Conservation (phyloP, 2,329 filamentous ascomycete species). For the Xylariomycetidae sp. region DNA sequence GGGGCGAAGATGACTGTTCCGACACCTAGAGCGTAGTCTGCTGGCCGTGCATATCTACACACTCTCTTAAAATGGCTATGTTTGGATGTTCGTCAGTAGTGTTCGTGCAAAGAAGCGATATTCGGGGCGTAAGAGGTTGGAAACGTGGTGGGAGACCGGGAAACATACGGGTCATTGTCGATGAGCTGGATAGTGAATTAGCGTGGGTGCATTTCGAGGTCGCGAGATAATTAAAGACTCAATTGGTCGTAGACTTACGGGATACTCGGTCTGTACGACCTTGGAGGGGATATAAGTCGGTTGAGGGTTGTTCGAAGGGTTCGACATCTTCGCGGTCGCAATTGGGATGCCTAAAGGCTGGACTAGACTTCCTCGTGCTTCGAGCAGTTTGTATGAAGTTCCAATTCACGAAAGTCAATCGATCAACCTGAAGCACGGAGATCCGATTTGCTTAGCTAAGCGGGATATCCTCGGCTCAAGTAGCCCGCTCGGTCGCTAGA, state of each 20-base stretch:
- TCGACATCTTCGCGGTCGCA: conserved; percentile 32
- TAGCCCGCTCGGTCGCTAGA: too few species aligned
- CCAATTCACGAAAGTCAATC: conserved; percentile 9
- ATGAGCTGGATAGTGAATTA: conserved; percentile 69
- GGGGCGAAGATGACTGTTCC: conserved; percentile 69
- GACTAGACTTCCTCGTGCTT: too few species aligned
- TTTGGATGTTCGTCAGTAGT: too few species aligned
- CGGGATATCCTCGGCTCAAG: conserved; percentile 23
- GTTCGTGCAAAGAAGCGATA: too few species aligned
- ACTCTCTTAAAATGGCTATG: conserved; percentile 85
- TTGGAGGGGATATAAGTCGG: conserved; percentile 66
- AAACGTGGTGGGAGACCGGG: not conserved
- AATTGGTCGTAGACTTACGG: conserved; percentile 55
- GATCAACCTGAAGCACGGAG: conserved; percentile 19
- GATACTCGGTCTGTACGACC: conserved; percentile 76
- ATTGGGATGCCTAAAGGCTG: too few species aligned
- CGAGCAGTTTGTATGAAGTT: too few species aligned
- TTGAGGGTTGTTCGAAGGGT: conserved; percentile 30
- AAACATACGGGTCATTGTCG: conserved; percentile 91
- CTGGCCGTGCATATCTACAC: conserved; percentile 76
- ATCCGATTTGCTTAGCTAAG: conserved; percentile 25
- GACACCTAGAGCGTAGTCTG: conserved; percentile 72
- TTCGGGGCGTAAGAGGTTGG: not conserved
- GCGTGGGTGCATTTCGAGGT: too few species aligned
- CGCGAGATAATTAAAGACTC: conserved; percentile 1